Evolutionary conservation across 257 asterid genomes (phyloP), one percentile per base, ranked within the genome.

Genomic region (Solanum rostratum): DNA sequence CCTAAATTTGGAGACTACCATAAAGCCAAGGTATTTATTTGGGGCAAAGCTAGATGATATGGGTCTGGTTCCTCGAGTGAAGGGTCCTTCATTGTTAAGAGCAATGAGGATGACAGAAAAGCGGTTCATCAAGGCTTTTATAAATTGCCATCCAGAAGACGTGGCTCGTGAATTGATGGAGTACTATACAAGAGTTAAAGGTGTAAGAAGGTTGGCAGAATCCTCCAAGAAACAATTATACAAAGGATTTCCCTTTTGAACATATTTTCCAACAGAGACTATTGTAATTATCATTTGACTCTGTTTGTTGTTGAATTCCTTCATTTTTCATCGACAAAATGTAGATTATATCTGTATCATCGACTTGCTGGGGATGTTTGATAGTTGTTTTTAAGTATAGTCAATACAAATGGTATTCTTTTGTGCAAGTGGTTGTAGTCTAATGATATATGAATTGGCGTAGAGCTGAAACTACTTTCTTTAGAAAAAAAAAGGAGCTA

Each of bases 21-120:
- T 95, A 71, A 95, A 90, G 87, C 97, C 98, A 15, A 88, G 98
- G 19, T 91, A 89, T 86, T 88, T 84, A 82, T 45, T 95, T 3
- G 96, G 93, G 18, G 89, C 89, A 80, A 94, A 91, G 87, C 88
- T 95, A 46, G 97, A 92, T 84, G 94, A 92, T 57, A 89, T 93
- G 96, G 96, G 92, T 29, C 90, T 95, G 50, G 88, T 73, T 27
- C 98, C 98, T 85, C 87, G 80, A 85, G 87, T 92, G 19, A 93
- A 88, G 85, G 98, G 97, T 70, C 90, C 90, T 70, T 59, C 79
- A 14, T 69, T 95, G 92, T 53, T 93, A 80, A 91, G 87, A 80
- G 94, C 98, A 66, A 79, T 95, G 87, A 89, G 98, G 90, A 95
- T 95, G 98, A 84, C 90, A 1, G 97, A 95, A 52, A 87, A 93